Evolutionary conservation across 495 filamentous ascomycete species (phyloP), one percentile per base, ranked within the genome.

Genomic region (Niebla homalea): DNA sequence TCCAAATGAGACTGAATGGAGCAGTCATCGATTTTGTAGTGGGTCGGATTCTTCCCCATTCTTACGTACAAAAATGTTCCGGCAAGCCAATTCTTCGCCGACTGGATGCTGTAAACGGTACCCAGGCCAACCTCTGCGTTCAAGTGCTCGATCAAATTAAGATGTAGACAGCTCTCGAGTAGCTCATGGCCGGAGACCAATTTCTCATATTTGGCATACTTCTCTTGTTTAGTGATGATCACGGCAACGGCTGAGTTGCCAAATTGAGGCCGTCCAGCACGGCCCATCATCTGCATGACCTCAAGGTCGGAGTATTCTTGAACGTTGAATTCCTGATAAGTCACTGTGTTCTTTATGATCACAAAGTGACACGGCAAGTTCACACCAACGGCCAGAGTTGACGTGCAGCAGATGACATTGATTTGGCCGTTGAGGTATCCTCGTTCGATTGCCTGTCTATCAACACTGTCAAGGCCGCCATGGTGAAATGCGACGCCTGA

Each of bases 221-320:
- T 85, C 18, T 81, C 70, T 10, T 67, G 69, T 21, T 79, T 75
- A 0, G 92, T 95, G 65, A 98, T 77, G 46, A 98, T 94, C 21
- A 95, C 81, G 11, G 87, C 92, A 20, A 81, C 77, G 18, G 87
- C 90, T 55, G 70, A 87, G 43, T 84, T 73, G 53, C 94, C 92
- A 55, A 94, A 98, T 64, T 98, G 92, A 2, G 92, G 92, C 3
- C 92, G 74, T 0, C 92, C 92, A 35, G 92, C 90, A 44, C 92
- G 81, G 20, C 92, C 92, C 25, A 97, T 75, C 92, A 98, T 98
- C 61, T 98, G 92, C 87, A 94, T 96, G 52, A 98, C 77, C 56
- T 98, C 92, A 16, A 98, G 69, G 61, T 96, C 89, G 0, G 85
- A 80, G 56, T 92, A 94, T 61, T 98, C 89, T 46, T 81, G 75